phyloP scores from a whole-genome alignment of 305 asterid genomes.

The Rubia occidens region DNA sequence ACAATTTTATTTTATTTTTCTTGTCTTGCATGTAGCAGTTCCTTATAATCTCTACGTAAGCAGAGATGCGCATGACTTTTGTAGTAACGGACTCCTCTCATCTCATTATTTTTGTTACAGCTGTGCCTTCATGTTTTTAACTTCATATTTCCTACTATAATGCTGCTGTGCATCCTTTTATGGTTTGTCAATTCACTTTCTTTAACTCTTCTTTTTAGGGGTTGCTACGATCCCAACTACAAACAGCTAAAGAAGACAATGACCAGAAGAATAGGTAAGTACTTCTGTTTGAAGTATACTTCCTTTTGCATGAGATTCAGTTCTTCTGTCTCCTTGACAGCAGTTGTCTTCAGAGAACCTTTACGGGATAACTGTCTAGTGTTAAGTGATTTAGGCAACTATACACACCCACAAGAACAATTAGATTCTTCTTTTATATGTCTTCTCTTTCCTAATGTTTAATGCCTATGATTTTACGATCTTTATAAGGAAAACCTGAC shows the following conservation, averaged over 20 bases:
- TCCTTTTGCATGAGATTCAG: background rate
- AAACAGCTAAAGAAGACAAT: slow-evolving; percentile 72
- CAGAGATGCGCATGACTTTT: background rate
- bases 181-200: background rate
- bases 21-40: background rate
- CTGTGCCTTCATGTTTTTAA: background rate
- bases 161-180: background rate
- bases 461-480: background rate
- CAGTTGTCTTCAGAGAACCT: background rate
- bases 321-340: background rate
- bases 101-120: background rate
- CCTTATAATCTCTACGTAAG: background rate
- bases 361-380: background rate
- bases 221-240: slow-evolving; percentile 74
- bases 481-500: background rate
- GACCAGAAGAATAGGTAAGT: slow-evolving; percentile 68
- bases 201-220: slow-evolving; percentile 42
- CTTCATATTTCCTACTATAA: background rate
- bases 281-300: slow-evolving; percentile 12
- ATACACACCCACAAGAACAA: background rate
- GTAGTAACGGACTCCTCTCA: background rate
- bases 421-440: background rate
- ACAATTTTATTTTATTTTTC: background rate
- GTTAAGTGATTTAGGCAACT: background rate
- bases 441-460: background rate